These are phyloP conservation scores for Phytophthora meadii DNA, from an alignment of 352 stramenopile genomes.

Conservation along the genomic window DNA sequence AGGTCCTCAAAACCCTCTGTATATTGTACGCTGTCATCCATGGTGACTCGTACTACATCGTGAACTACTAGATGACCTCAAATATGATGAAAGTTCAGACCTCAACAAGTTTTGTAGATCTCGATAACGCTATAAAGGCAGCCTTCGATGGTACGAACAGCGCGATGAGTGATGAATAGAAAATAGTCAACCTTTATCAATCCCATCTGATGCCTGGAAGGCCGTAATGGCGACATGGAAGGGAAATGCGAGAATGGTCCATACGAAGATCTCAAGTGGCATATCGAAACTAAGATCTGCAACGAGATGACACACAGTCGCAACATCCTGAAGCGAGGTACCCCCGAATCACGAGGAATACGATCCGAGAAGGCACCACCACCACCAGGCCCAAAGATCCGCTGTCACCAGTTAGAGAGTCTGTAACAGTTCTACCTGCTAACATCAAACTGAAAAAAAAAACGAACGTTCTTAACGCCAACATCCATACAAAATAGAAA, in stretches of 20 bases:
- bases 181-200: background rate
- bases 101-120: slow-evolving; percentile 2
- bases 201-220: background rate
- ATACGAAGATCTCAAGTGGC: background rate
- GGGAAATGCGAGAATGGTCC: background rate
- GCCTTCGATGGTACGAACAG: background rate
- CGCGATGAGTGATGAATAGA: background rate
- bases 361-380: slow-evolving; percentile 3
- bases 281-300: slow-evolving; percentile 15
- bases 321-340: slow-evolving; percentile 11
- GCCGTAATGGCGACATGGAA: background rate
- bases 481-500: too few relatives aligned
- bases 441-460: too few relatives aligned
- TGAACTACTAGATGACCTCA: background rate
- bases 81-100: slow-evolving; percentile 2
- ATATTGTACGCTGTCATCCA: slow-evolving; percentile 1
- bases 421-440: too few relatives aligned
- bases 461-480: too few relatives aligned
- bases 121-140: slow-evolving; percentile 6
- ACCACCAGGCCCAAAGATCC: too few relatives aligned
- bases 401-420: too few relatives aligned
- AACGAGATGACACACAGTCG: slow-evolving; percentile 10
- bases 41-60: slow-evolving; percentile 7
- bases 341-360: slow-evolving; percentile 5
- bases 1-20: slow-evolving; percentile 6